A percentile compares a stretch with the other conserved stretches of the same genome.
These are phyloP conservation scores for Beauveria pseudobassiana DNA, from an alignment of 2,329 filamentous ascomycete species.

Conservation along the genomic window DNA sequence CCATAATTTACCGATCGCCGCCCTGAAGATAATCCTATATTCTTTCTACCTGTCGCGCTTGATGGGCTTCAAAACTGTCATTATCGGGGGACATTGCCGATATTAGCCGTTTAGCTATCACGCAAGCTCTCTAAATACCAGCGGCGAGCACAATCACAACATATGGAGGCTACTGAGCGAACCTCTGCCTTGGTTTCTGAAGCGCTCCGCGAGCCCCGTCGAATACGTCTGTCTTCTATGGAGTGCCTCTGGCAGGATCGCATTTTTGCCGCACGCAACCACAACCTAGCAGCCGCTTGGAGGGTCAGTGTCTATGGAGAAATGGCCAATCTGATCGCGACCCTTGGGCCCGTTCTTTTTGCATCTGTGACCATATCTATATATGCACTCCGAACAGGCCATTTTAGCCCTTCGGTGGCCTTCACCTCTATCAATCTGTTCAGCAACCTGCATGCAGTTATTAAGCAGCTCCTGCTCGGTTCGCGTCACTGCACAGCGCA, in stretches of 20 bases:
- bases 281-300: constrained; percentile 4
- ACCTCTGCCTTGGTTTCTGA: constrained; percentile 9
- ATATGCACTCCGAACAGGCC: background rate
- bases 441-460: constrained; percentile 10
- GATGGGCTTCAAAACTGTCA: constrained; percentile 6
- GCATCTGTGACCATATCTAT: constrained; percentile 10
- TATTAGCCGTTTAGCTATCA: constrained; percentile 6
- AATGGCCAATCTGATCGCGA: constrained; percentile 3
- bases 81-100: background rate
- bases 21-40: constrained; percentile 8
- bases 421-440: constrained; percentile 12
- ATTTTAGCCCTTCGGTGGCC: constrained; percentile 10
- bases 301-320: background rate
- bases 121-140: background rate
- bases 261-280: constrained; percentile 1
- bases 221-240: constrained; percentile 12
- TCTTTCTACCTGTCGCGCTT: constrained; percentile 7
- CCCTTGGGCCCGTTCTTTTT: constrained; percentile 9
- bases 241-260: constrained; percentile 8
- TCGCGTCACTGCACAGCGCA: background rate
- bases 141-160: background rate
- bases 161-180: background rate
- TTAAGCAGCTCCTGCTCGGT: constrained; percentile 3
- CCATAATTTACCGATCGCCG: constrained; percentile 7
- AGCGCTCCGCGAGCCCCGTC: constrained; percentile 7